Evolutionary conservation across 2,329 filamentous ascomycete genomes (phyloP).

Genomic region (Beauveria medogensis): DNA sequence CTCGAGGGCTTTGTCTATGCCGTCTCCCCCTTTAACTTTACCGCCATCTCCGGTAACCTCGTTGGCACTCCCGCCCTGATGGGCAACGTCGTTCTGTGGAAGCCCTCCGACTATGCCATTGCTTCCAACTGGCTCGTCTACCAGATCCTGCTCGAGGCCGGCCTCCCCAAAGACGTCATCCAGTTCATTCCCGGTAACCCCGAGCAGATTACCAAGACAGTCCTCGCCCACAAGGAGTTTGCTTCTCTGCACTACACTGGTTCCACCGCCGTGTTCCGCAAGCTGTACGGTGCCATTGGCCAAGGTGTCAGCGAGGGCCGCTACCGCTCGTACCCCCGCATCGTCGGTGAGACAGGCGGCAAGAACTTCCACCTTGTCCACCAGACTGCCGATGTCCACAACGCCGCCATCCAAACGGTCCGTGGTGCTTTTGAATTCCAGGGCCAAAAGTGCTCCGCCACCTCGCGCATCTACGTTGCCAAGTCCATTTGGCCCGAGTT

Average conservation of each 20-base stretch:
- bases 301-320: conserved; percentile 70
- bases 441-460: conserved; percentile 86
- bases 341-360: conserved; percentile 84
- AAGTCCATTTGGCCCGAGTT: conserved; percentile 67
- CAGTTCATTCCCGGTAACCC: conserved; percentile 90
- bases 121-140: conserved; percentile 89
- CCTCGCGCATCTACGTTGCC: conserved; percentile 71
- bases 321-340: conserved; percentile 78
- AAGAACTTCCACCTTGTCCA: conserved; percentile 92
- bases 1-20: conserved; percentile 95
- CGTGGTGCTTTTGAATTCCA: conserved; percentile 87
- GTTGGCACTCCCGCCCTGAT: conserved; percentile 75
- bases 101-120: conserved; percentile 83
- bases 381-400: conserved; percentile 65
- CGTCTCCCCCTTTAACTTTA: conserved; percentile 94
- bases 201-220: conserved; percentile 69
- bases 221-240: conserved; percentile 71
- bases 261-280: conserved; percentile 83
- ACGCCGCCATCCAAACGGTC: conserved; percentile 73
- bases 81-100: conserved; percentile 95
- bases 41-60: conserved; percentile 84
- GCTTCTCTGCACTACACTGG: conserved; percentile 93
- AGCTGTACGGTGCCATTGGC: conserved; percentile 80
- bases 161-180: conserved; percentile 80
- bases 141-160: conserved; percentile 83